Evolutionary conservation across 169 alveolate species (phyloP).

Genomic region (Plasmodium reichenowi): DNA sequence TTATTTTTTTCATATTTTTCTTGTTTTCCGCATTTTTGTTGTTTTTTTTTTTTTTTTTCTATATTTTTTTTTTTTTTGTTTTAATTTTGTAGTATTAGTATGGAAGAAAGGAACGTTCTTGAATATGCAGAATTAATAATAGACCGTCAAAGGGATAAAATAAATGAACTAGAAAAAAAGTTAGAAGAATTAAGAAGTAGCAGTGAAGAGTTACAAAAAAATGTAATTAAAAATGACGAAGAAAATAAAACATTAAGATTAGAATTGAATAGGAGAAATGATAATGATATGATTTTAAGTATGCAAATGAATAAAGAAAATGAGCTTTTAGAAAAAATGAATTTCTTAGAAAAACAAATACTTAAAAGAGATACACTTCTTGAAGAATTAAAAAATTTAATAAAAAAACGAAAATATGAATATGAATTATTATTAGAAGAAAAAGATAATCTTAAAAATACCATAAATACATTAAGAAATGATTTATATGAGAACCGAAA

Average conservation of each 20-base stretch:
- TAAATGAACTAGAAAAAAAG: constrained; percentile 69
- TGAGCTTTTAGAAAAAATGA: constrained; percentile 66
- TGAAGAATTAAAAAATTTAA: constrained; percentile 71
- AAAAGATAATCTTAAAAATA: constrained; percentile 67
- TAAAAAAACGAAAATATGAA: constrained; percentile 74
- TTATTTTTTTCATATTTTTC: constrained; percentile 14
- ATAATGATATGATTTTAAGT: constrained; percentile 39
- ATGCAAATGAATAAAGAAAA: constrained; percentile 73
- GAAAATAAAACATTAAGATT: constrained; percentile 72
- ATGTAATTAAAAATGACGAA: constrained; percentile 55
- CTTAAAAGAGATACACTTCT: constrained; percentile 75
- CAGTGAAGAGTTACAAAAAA: constrained; percentile 72
- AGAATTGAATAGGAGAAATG: constrained; percentile 70
- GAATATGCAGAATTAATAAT: constrained; percentile 77
- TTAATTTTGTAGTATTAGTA: not conserved
- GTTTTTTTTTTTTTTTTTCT: not conserved
- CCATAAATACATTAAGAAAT: constrained; percentile 46
- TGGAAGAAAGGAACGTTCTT: constrained; percentile 73
- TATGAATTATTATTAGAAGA: constrained; percentile 62
- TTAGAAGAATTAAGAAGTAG: constrained; percentile 39
- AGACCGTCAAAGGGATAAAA: constrained; percentile 75
- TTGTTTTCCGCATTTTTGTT: not conserved
- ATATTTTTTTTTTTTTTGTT: not conserved
- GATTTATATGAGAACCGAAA: constrained; percentile 53
- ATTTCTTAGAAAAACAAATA: constrained; percentile 61